These are phyloP conservation scores for Epichloe glyceriae DNA, from an alignment of 2,329 filamentous ascomycete species.

Conservation along the genomic window DNA sequence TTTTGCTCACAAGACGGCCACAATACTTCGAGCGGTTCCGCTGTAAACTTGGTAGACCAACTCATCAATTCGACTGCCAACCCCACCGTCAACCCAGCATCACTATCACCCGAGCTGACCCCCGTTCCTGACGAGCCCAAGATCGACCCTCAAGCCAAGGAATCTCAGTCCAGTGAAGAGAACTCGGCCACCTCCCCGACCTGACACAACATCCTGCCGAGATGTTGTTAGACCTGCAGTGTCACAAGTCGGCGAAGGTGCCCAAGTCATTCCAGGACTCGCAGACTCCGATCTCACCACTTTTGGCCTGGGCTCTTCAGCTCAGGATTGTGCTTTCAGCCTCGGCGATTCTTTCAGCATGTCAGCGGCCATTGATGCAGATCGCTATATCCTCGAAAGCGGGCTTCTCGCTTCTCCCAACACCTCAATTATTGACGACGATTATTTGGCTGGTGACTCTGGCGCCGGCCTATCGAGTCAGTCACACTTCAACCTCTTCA, in stretches of 20 bases:
- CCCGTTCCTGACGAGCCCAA: constrained; percentile 33
- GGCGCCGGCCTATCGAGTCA: constrained; percentile 30
- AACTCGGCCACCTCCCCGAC: constrained; percentile 49
- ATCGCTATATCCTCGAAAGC: constrained; percentile 66
- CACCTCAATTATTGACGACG: constrained; percentile 50
- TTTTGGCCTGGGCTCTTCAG: constrained; percentile 35
- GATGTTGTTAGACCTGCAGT: constrained; percentile 99
- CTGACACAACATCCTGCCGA: constrained; percentile 99
- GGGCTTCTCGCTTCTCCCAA: constrained; percentile 63
- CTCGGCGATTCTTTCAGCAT: constrained; percentile 56
- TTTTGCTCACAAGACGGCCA: constrained; percentile 36
- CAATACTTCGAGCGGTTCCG: constrained; percentile 15
- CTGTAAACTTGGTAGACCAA: constrained; percentile 28
- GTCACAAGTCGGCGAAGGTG: constrained; percentile 80
- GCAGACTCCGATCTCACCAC: constrained; percentile 25
- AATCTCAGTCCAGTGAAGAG: constrained; percentile 14
- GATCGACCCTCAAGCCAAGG: constrained; percentile 6
- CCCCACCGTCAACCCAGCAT: constrained; percentile 47
- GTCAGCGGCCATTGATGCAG: constrained; percentile 56
- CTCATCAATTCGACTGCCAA: constrained; percentile 26
- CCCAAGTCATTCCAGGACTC: constrained; percentile 32
- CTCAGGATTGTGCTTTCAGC: constrained; percentile 51
- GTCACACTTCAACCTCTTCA: constrained; percentile 32
- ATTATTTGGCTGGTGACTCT: constrained; percentile 53
- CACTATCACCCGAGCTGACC: constrained; percentile 43